Evolutionary conservation across 2,329 filamentous ascomycete genomes (phyloP), one percentile per base, ranked within the genome.

Genomic region (Nectriaceae sp.): DNA sequence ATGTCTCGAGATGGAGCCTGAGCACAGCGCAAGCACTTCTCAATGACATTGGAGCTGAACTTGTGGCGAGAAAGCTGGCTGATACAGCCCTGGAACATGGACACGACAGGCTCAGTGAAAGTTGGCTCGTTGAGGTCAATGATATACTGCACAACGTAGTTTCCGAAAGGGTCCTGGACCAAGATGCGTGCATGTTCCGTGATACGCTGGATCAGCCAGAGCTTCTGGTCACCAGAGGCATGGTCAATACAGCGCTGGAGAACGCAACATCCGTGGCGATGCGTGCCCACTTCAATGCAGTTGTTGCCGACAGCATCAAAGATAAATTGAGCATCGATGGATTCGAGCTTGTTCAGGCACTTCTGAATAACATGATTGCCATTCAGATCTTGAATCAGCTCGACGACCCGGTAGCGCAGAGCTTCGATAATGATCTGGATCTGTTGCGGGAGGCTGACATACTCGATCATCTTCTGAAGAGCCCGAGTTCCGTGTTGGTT

Each of bases 301-400:
- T 94, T 81, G 46, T 79, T 79, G 55, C 92, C 93, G 56, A 97
- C 94, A 44, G 93, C 92, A 63, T 94, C 88, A 62, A 97, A 97
- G 67, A 99, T 97, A 77, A 99, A 99, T 68, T 96, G 87, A 11
- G 92, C 90, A 68, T 97, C 89, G 42, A 82, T 75, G 2, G 90
- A 79, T 55, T 84, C 87, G 33, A 99, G 85, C 70, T 96, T 95
- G 75, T 97, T 99, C 45, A 99, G 82, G 65, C 94, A 99, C 75
- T 99, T 99, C 74, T 99, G 94, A 56, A 99, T 97, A 63, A 99
- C 94, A 64, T 99, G 94, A 64, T 99, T 99, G 69, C 94, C 94
- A 65, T 99, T 99, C 44, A 99, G 79, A 62, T 99, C 94, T 69
- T 99, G 91, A 53, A 99, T 97, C 46, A 99, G 81, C 61, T 94